These are phyloP conservation scores for Alternaria angustiovoidea DNA, from an alignment of 2,329 filamentous ascomycete genomes.

Conservation along the genomic window DNA sequence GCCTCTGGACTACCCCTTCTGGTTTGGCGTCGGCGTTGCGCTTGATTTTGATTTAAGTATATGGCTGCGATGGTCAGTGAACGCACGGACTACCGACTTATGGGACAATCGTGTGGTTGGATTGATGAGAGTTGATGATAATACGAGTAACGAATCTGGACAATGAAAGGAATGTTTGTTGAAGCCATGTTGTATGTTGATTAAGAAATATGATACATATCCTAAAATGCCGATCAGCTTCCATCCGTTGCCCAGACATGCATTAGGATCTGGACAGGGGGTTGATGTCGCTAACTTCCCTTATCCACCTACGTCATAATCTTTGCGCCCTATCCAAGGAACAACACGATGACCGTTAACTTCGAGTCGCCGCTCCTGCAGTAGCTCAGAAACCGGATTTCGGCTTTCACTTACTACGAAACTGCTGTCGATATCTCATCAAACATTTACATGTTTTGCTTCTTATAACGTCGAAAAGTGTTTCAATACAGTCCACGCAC, in stretches of 20 bases:
- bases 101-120: not conserved
- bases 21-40: conserved; percentile 7
- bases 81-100: not conserved
- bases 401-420: not conserved
- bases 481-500: not conserved
- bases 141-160: conserved; percentile 1
- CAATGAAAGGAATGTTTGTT: not conserved
- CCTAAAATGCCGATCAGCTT: not conserved
- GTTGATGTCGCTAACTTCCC: not conserved
- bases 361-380: not conserved
- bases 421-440: not conserved
- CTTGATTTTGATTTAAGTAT: conserved; percentile 3
- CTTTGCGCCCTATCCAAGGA: not conserved
- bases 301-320: not conserved
- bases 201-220: not conserved
- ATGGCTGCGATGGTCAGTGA: not conserved
- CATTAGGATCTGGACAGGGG: not conserved
- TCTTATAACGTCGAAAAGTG: not conserved
- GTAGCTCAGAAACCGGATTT: not conserved
- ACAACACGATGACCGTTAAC: not conserved
- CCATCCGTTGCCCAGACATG: not conserved
- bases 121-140: not conserved
- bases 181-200: not conserved
- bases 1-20: conserved; percentile 9
- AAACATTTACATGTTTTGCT: not conserved